A percentile compares a stretch with the other conserved stretches of the same genome.
Conservation (phyloP, 768 basidiomycete species). For the Trametes punicea region DNA sequence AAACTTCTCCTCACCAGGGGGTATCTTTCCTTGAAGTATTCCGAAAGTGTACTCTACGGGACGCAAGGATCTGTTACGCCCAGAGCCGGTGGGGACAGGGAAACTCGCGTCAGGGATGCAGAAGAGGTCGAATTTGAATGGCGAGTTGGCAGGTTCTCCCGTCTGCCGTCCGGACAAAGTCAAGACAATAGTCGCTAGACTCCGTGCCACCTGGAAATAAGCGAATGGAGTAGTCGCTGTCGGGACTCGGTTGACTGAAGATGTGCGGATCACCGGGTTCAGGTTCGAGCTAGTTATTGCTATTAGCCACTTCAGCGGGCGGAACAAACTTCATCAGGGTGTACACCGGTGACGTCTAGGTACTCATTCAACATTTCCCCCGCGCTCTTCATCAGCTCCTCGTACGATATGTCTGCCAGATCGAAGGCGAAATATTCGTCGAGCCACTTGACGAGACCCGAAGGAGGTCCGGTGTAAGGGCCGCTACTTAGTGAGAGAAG, state of each 20-base stretch:
- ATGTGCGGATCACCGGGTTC: not conserved
- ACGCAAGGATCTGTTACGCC: not conserved
- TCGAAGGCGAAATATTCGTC: not conserved
- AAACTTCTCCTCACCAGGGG: not conserved
- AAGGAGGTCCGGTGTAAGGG: no score
- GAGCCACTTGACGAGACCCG: not conserved
- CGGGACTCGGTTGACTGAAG: not conserved
- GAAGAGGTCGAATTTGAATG: not conserved
- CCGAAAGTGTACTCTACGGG: not conserved
- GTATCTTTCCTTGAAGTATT: not conserved
- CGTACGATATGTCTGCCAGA: no score
- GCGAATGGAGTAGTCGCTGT: slow-evolving; percentile 4
- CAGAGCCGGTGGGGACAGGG: not conserved
- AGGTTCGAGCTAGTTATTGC: not conserved
- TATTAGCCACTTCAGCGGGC: no score
- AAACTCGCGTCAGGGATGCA: not conserved
- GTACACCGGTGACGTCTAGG: no score
- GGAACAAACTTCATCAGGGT: no score
- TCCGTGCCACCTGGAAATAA: not conserved
- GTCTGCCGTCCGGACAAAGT: not conserved
- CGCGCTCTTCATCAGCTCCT: no score
- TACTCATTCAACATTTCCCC: no score
- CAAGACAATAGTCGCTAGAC: not conserved
- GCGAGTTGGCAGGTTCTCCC: not conserved
- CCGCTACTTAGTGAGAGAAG: no score